Percentiles rank a stretch among this genome's conserved stretches.
These are phyloP conservation scores for Bipolaris oryzae DNA, from an alignment of 2,329 filamentous ascomycete genomes.

Conservation along the genomic window DNA sequence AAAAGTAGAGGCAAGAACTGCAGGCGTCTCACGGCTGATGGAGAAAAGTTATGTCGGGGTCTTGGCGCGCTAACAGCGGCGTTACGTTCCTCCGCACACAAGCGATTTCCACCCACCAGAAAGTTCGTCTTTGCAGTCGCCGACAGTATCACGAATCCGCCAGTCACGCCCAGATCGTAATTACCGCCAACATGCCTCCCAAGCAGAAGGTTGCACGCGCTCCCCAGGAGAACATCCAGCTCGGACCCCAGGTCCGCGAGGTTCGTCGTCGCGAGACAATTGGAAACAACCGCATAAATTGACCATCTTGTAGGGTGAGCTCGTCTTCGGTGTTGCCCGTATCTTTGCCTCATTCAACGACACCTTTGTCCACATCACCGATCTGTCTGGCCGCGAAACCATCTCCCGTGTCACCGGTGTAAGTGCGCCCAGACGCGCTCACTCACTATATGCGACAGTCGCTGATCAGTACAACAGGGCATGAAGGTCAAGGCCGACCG, in stretches of 20 bases:
- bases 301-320: slow-evolving; percentile 69
- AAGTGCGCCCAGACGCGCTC: slow-evolving; percentile 19
- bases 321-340: slow-evolving; percentile 96
- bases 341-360: slow-evolving; percentile 84
- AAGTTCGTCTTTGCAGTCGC: slow-evolving; percentile 29
- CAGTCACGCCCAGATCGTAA: slow-evolving; percentile 35
- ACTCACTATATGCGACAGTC: slow-evolving; percentile 4
- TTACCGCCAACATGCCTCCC: slow-evolving; percentile 73
- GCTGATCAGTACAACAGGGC: slow-evolving; percentile 13
- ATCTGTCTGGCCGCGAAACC: slow-evolving; percentile 98
- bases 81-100: slow-evolving; percentile 21
- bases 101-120: slow-evolving; percentile 21
- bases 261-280: slow-evolving; percentile 50
- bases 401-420: slow-evolving; percentile 99
- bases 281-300: slow-evolving; percentile 22
- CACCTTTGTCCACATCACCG: slow-evolving; percentile 90
- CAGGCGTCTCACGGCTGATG: slow-evolving; percentile 16
- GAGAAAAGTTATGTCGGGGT: slow-evolving; percentile 26
- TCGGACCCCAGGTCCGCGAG: slow-evolving; percentile 96
- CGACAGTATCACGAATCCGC: slow-evolving; percentile 34
- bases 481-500: slow-evolving; percentile 98
- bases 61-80: slow-evolving; percentile 24
- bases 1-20: slow-evolving; percentile 16
- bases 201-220: slow-evolving; percentile 81
- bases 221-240: slow-evolving; percentile 87